Evolutionary conservation across 768 basidiomycete species (phyloP).

Genomic region (Amanita molliuscula): DNA sequence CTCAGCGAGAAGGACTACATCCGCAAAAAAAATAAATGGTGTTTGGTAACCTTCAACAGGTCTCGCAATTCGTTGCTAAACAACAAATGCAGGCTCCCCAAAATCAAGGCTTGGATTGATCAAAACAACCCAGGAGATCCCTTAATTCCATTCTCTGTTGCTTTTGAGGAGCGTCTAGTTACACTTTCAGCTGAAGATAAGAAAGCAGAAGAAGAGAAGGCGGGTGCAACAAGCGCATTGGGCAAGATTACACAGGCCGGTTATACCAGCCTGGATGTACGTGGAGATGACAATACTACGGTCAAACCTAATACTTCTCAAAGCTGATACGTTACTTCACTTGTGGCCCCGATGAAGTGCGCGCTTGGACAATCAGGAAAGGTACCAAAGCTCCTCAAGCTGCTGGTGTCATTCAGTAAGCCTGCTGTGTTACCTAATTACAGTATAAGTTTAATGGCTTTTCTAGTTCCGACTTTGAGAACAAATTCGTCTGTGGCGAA

Average conservation of each 20-base stretch:
- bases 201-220: slow-evolving; percentile 66
- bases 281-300: slow-evolving; percentile 13
- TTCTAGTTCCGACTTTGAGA: slow-evolving; percentile 86
- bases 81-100: slow-evolving; percentile 54
- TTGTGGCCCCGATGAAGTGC: slow-evolving; percentile 92
- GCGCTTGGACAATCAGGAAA: slow-evolving; percentile 94
- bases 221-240: slow-evolving; percentile 67
- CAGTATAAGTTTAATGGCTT: neutral
- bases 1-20: slow-evolving; percentile 89
- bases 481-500: slow-evolving; percentile 96
- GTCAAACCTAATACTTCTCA: neutral
- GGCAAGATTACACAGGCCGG: slow-evolving; percentile 95
- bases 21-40: slow-evolving; percentile 99
- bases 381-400: slow-evolving; percentile 96
- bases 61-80: neutral
- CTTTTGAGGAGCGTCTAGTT: slow-evolving; percentile 85
- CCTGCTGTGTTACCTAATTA: slow-evolving; percentile 7
- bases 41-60: neutral
- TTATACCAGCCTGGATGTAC: slow-evolving; percentile 75
- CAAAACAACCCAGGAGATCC: slow-evolving; percentile 91
- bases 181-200: slow-evolving; percentile 54
- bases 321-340: slow-evolving; percentile 96
- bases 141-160: slow-evolving; percentile 94
- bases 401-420: slow-evolving; percentile 95
- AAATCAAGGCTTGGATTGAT: slow-evolving; percentile 99